A percentile compares a stretch with the other conserved stretches of the same genome.
Conservation (phyloP, 1,284 basidiomycete genomes). For the Ceratobasidium theobromae region DNA sequence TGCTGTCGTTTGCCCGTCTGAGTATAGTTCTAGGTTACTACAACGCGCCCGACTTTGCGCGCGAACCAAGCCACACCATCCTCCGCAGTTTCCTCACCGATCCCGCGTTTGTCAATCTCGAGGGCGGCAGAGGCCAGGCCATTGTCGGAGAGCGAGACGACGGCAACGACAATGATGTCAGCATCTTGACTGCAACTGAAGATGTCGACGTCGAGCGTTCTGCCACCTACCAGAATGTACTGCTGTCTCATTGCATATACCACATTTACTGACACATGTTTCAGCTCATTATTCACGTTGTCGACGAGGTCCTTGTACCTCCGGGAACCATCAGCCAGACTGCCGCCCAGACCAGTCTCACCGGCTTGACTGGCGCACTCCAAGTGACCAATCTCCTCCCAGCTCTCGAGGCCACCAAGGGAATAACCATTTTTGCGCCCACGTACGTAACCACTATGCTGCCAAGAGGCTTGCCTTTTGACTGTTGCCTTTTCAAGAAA, state of each 20-base stretch:
- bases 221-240: conserved; percentile 50
- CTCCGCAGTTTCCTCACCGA: conserved; percentile 63
- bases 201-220: conserved; percentile 50
- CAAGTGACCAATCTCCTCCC: conserved; percentile 47
- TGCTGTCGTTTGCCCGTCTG: conserved; percentile 46
- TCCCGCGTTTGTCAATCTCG: conserved; percentile 52
- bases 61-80: conserved; percentile 52
- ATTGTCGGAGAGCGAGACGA: conserved; percentile 54
- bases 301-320: conserved; percentile 56
- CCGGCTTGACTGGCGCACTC: conserved; percentile 43
- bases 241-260: conserved; percentile 31
- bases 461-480: not conserved
- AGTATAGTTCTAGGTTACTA: conserved; percentile 45
- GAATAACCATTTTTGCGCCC: conserved; percentile 73
- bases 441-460: conserved; percentile 35
- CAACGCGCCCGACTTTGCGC: conserved; percentile 29
- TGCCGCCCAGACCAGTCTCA: conserved; percentile 49
- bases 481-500: conserved; percentile 41
- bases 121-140: conserved; percentile 61
- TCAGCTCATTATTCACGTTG: conserved; percentile 43
- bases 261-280: conserved; percentile 46
- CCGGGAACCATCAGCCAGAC: conserved; percentile 55
- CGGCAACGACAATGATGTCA: conserved; percentile 44
- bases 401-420: conserved; percentile 48
- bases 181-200: conserved; percentile 54